A percentile compares a stretch with the other conserved stretches of the same genome.
Evolutionary conservation across 306 rosid genomes (phyloP).

Genomic region (Ceratonia siliqua): DNA sequence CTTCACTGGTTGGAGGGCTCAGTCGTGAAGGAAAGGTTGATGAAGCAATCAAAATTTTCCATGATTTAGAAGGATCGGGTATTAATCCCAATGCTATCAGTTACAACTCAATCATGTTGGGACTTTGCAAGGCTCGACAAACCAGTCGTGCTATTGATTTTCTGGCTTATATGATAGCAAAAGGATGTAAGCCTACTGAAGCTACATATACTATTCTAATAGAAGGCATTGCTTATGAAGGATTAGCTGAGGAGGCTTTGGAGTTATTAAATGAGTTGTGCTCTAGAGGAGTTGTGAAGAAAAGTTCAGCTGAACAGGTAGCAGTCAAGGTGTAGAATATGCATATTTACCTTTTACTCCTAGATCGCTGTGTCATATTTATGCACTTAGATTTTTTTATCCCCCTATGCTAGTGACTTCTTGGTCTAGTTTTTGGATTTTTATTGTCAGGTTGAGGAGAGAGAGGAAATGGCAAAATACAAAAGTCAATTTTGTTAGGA

Average conservation of each 20-base stretch:
- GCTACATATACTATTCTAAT: slow-evolving; percentile 85
- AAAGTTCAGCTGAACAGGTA: slow-evolving; percentile 74
- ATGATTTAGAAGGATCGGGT: slow-evolving; percentile 58
- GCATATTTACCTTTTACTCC: slow-evolving; percentile 4
- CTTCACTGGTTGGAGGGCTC: slow-evolving; percentile 81
- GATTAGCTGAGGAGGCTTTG: slow-evolving; percentile 83
- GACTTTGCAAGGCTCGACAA: slow-evolving; percentile 78
- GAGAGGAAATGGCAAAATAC: not conserved
- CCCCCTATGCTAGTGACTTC: not conserved
- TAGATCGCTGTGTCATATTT: not conserved
- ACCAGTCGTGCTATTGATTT: slow-evolving; percentile 84
- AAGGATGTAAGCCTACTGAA: slow-evolving; percentile 88
- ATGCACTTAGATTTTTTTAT: slow-evolving; percentile 27
- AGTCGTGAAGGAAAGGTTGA: slow-evolving; percentile 82
- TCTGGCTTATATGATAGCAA: slow-evolving; percentile 66
- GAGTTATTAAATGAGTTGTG: slow-evolving; percentile 66
- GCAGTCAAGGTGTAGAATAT: slow-evolving; percentile 53
- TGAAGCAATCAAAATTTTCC: slow-evolving; percentile 63
- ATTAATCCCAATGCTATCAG: slow-evolving; percentile 66
- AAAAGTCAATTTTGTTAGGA: slow-evolving; percentile 3
- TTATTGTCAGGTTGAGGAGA: not conserved
- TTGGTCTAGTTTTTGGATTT: not conserved
- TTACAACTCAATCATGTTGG: slow-evolving; percentile 74
- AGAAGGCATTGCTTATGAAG: slow-evolving; percentile 90
- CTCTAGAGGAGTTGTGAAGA: slow-evolving; percentile 76